phyloP scores from a whole-genome alignment of 495 filamentous ascomycete genomes.

The Beverwykella pulmonaria region DNA sequence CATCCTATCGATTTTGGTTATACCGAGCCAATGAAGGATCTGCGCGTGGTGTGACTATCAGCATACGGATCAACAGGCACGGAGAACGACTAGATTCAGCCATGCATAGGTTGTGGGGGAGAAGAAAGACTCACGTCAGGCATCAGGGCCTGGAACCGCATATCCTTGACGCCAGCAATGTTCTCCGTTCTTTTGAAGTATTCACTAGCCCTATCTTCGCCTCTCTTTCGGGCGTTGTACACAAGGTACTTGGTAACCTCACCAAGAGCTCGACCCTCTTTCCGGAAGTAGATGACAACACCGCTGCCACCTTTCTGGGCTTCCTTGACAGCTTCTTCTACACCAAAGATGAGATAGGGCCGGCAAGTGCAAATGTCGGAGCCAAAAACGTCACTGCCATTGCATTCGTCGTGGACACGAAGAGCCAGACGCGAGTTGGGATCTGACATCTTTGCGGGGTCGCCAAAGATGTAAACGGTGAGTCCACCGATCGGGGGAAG shows the following conservation, averaged over 20 bases:
- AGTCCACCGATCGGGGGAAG: constrained; percentile 93
- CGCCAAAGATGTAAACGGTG: constrained; percentile 97
- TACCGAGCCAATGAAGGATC: constrained; percentile 97
- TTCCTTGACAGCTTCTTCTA: constrained; percentile 95
- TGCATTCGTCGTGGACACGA: constrained; percentile 94
- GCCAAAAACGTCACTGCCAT: constrained; percentile 97
- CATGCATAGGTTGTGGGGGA: not conserved
- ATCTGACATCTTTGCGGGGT: constrained; percentile 89
- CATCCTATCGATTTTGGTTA: constrained; percentile 98
- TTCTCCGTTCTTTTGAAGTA: constrained; percentile 98
- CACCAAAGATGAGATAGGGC: constrained; percentile 94
- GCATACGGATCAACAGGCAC: constrained; percentile 28
- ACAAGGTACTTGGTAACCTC: constrained; percentile 98
- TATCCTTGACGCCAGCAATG: constrained; percentile 95
- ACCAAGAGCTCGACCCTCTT: constrained; percentile 93
- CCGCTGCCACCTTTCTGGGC: constrained; percentile 93
- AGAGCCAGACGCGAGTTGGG: constrained; percentile 80
- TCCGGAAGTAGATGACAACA: constrained; percentile 98
- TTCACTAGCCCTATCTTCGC: constrained; percentile 86
- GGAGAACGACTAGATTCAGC: not conserved
- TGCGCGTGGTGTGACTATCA: constrained; percentile 19
- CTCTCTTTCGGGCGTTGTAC: constrained; percentile 90
- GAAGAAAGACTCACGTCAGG: constrained; percentile 59
- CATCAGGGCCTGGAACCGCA: constrained; percentile 99
- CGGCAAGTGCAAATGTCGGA: constrained; percentile 98